A percentile compares a stretch with the other conserved stretches of the same genome.
Conservation (phyloP, 2,329 filamentous ascomycete species). For the Penicillium palitans region DNA sequence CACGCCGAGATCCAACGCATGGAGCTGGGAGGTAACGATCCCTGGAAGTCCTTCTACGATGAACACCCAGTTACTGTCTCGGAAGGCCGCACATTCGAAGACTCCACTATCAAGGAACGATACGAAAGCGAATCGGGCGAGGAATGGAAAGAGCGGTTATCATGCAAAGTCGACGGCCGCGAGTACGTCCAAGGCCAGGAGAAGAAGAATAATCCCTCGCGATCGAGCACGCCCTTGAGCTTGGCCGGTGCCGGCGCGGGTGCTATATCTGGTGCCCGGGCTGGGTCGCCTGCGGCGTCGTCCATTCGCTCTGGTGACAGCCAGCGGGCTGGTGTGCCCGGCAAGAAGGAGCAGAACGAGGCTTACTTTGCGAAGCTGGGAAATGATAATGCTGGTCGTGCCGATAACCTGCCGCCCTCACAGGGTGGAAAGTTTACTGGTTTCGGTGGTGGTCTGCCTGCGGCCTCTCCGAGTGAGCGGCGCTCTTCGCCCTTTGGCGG, state of each 20-base stretch:
- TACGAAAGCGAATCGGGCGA: constrained; percentile 89
- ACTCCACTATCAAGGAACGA: constrained; percentile 83
- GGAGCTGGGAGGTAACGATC: constrained; percentile 85
- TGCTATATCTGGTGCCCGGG: constrained; percentile 9
- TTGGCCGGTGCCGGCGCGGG: constrained; percentile 8
- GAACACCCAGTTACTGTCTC: constrained; percentile 65
- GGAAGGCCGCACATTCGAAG: constrained; percentile 73
- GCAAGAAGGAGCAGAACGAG: constrained; percentile 70
- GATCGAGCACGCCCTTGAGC: constrained; percentile 31
- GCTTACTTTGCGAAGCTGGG: constrained; percentile 87
- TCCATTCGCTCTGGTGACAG: constrained; percentile 26
- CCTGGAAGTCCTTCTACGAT: constrained; percentile 87
- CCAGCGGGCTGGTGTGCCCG: constrained; percentile 39
- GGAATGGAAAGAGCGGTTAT: constrained; percentile 90
- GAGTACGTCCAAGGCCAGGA: constrained; percentile 79
- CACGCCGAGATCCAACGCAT: constrained; percentile 88
- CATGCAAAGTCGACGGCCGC: constrained; percentile 80
- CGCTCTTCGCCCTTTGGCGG: constrained; percentile 26
- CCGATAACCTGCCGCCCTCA: constrained; percentile 74
- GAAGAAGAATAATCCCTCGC: constrained; percentile 44
- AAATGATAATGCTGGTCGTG: constrained; percentile 73
- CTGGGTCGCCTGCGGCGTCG: constrained; percentile 26
- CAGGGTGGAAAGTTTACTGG: constrained; percentile 92
- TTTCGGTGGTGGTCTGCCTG: constrained; percentile 76
- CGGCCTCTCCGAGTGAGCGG: constrained; percentile 43